Percentiles rank a stretch among this genome's conserved stretches.
These are phyloP conservation scores for Sergeia podlipaevii DNA, from an alignment of 208 protist genomes.

Conservation along the genomic window DNA sequence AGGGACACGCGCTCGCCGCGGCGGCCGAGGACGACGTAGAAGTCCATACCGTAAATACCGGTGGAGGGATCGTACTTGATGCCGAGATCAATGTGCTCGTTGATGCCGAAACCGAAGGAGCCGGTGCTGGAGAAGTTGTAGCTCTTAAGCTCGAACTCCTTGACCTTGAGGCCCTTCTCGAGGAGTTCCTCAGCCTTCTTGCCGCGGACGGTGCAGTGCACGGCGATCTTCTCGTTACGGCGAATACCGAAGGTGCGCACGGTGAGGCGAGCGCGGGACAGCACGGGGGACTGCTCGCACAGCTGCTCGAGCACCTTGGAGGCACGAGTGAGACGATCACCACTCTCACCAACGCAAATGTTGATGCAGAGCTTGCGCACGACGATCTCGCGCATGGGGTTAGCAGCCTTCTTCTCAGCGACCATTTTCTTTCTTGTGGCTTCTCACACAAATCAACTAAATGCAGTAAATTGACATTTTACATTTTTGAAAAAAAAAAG, in stretches of 20 bases:
- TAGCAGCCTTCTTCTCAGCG: conserved; percentile 85
- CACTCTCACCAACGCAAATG: conserved; percentile 99
- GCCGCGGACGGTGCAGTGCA: conserved; percentile 98
- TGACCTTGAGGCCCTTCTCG: conserved; percentile 98
- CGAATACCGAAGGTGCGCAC: conserved; percentile 99
- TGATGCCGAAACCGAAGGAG: conserved; percentile 99
- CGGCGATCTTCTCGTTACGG: conserved; percentile 99
- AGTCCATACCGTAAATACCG: conserved; percentile 99
- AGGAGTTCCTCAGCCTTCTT: conserved; percentile 99
- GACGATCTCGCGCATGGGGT: conserved; percentile 97
- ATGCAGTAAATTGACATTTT: too few species aligned
- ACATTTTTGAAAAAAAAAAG: too few species aligned
- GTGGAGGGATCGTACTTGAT: conserved; percentile 99
- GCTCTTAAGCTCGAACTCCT: conserved; percentile 98
- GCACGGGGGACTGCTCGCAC: conserved; percentile 97
- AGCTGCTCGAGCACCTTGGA: conserved; percentile 99
- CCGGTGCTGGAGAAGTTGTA: conserved; percentile 97
- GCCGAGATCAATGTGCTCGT: conserved; percentile 99
- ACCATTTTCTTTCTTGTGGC: conserved; percentile 67
- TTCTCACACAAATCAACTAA: too few species aligned
- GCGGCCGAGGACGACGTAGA: conserved; percentile 98
- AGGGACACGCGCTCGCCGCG: conserved; percentile 96
- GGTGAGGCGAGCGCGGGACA: conserved; percentile 97
- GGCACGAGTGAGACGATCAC: conserved; percentile 98
- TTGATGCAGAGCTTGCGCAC: conserved; percentile 99